Percentiles rank a stretch among this genome's conserved stretches.
Conservation (phyloP, 352 stramenopile genomes). For the Pseudoperonospora humuli region DNA sequence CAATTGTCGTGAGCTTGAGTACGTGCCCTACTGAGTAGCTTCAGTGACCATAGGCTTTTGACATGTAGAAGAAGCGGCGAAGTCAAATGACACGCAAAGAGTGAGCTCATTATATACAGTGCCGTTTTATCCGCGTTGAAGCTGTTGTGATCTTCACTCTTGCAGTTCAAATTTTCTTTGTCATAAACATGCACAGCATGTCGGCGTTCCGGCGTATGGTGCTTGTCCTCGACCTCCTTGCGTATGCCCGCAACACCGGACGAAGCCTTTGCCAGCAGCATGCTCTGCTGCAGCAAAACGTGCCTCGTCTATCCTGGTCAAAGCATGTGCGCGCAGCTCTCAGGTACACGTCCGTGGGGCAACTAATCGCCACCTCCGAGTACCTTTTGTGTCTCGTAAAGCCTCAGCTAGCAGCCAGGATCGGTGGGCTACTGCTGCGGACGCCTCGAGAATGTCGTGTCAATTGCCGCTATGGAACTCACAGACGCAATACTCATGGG, state of each 20-base stretch:
- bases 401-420: slow-evolving; percentile 33
- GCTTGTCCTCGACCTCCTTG: slow-evolving; percentile 10
- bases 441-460: slow-evolving; percentile 17
- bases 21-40: slow-evolving; percentile 42
- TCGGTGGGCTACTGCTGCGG: slow-evolving; percentile 39
- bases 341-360: slow-evolving; percentile 39
- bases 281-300: slow-evolving; percentile 14
- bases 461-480: slow-evolving; percentile 36
- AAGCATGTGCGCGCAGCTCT: slow-evolving; percentile 16
- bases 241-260: slow-evolving; percentile 17
- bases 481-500: slow-evolving; percentile 48
- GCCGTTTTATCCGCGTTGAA: neutral
- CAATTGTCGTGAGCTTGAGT: slow-evolving; percentile 61
- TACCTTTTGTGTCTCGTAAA: slow-evolving; percentile 53
- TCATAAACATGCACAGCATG: slow-evolving; percentile 10
- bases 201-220: slow-evolving; percentile 5
- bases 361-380: slow-evolving; percentile 45
- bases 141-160: slow-evolving; percentile 1
- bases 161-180: neutral
- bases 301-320: slow-evolving; percentile 10
- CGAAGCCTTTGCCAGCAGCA: slow-evolving; percentile 18
- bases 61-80: neutral
- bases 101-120: too few species aligned
- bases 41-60: neutral
- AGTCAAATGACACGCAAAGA: neutral